Evolutionary conservation across 192 early-diverging fungal genomes (phyloP).

Genomic region (Coemansia sp.): DNA sequence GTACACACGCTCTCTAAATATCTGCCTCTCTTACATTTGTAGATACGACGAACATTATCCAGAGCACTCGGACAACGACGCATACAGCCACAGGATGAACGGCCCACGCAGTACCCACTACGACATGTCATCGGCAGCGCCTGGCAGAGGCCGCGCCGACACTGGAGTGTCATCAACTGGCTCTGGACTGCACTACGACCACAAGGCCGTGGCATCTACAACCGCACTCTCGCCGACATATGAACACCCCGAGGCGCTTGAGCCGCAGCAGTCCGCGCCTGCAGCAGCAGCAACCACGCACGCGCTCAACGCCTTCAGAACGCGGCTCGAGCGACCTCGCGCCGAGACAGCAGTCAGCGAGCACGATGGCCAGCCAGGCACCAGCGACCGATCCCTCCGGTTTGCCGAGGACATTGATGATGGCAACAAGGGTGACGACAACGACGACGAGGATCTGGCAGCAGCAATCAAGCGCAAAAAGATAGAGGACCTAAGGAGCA

Average conservation of each 20-base stretch:
- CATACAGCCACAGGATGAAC: conserved; percentile 1
- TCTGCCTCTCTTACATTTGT: neutral
- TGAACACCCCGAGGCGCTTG: neutral
- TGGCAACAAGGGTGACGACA: neutral
- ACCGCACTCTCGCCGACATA: conserved; percentile 37
- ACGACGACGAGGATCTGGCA: conserved; percentile 25
- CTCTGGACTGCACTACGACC: conserved; percentile 32
- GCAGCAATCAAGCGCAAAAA: conserved; percentile 18
- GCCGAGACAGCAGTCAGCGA: neutral
- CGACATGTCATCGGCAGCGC: neutral
- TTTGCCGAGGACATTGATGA: neutral
- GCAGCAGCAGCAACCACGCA: neutral
- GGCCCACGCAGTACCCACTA: neutral
- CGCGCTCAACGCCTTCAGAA: neutral
- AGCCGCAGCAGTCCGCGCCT: neutral
- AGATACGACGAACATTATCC: conserved; percentile 28
- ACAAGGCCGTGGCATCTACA: conserved; percentile 35
- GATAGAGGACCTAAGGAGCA: conserved; percentile 37
- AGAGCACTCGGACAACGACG: conserved; percentile 4
- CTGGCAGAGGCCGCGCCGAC: conserved; percentile 18
- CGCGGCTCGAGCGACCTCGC: conserved; percentile 3
- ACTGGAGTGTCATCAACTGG: conserved; percentile 40
- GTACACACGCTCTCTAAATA: neutral
- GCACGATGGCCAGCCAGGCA: neutral
- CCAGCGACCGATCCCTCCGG: neutral